phyloP scores from a whole-genome alignment of 2,329 filamentous ascomycete genomes.

The Calonectria hongkongensis region DNA sequence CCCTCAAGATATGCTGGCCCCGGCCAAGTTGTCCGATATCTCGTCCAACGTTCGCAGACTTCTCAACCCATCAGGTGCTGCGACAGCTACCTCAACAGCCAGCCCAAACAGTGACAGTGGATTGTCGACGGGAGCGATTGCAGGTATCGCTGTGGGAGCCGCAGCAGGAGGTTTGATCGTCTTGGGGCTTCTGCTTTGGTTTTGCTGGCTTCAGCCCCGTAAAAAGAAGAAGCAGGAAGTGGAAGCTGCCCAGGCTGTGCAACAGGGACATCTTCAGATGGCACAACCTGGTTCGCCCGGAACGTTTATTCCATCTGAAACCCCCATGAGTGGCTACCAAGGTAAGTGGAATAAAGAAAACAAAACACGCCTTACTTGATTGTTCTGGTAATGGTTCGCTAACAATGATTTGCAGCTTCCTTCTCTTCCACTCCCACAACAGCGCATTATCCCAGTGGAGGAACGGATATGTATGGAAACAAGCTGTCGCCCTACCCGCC shows the following conservation, averaged over 20 bases:
- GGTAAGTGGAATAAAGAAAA: constrained; percentile 40
- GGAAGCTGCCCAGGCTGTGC: not conserved
- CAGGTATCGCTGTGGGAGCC: constrained; percentile 33
- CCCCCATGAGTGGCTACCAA: constrained; percentile 51
- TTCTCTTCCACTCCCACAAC: constrained; percentile 42
- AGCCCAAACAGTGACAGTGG: not conserved
- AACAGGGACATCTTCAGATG: not conserved
- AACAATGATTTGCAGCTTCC: constrained; percentile 41
- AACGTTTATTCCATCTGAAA: constrained; percentile 36
- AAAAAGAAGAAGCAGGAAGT: constrained; percentile 21
- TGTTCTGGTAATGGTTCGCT: constrained; percentile 25
- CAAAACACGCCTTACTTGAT: not conserved
- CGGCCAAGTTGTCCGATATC: constrained; percentile 41
- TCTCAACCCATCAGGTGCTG: constrained; percentile 40
- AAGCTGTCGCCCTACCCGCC: constrained; percentile 47
- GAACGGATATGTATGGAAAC: constrained; percentile 46
- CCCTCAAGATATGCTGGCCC: constrained; percentile 38
- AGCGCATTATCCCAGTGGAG: constrained; percentile 44
- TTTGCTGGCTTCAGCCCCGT: constrained; percentile 15
- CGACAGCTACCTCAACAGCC: constrained; percentile 24
- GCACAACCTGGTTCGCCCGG: constrained; percentile 41
- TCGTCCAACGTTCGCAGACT: constrained; percentile 44
- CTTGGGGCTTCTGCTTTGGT: constrained; percentile 32
- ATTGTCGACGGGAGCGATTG: constrained; percentile 35
- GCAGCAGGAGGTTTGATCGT: not conserved